phyloP scores from a whole-genome alignment of 169 alveolate genomes.

The Plasmodium billcollinsi region DNA sequence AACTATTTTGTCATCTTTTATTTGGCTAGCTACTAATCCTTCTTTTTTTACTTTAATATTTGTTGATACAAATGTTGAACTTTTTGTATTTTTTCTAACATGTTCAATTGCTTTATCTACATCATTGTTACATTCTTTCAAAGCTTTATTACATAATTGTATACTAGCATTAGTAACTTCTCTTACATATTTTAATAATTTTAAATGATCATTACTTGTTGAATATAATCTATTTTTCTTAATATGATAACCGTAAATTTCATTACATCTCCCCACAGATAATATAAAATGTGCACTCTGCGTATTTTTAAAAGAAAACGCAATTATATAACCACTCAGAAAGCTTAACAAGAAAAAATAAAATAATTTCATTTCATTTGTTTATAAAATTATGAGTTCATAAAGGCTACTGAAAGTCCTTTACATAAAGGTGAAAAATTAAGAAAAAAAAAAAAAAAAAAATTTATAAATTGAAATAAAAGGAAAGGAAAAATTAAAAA shows the following conservation, averaged over 20 bases:
- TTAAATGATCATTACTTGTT: constrained; percentile 22
- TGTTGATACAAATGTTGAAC: constrained; percentile 25
- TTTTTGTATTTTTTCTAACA: constrained; percentile 38
- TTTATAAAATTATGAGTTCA: background rate
- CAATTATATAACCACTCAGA: constrained; percentile 2
- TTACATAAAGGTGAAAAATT: constrained; percentile 7
- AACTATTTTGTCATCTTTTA: constrained; percentile 16
- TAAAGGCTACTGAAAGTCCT: constrained; percentile 7
- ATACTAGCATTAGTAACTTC: constrained; percentile 69
- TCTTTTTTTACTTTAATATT: constrained; percentile 53
- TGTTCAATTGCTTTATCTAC: constrained; percentile 55
- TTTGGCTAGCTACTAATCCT: constrained; percentile 29
- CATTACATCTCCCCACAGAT: too few relatives aligned
- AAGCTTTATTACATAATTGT: constrained; percentile 54
- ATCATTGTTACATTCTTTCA: constrained; percentile 55
- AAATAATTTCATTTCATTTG: constrained; percentile 39
- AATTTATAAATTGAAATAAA: background rate
- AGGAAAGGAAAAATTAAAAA: background rate
- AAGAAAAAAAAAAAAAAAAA: too few relatives aligned
- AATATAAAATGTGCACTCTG: background rate
- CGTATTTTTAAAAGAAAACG: constrained; percentile 19
- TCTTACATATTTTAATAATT: constrained; percentile 50
- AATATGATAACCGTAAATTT: too few relatives aligned
- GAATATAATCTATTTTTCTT: background rate
- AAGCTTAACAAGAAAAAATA: background rate